Percentiles rank a stretch among this genome's conserved stretches.
Conservation (phyloP, 75 land plant genomes). For the Adiantum capillusveneris region DNA sequence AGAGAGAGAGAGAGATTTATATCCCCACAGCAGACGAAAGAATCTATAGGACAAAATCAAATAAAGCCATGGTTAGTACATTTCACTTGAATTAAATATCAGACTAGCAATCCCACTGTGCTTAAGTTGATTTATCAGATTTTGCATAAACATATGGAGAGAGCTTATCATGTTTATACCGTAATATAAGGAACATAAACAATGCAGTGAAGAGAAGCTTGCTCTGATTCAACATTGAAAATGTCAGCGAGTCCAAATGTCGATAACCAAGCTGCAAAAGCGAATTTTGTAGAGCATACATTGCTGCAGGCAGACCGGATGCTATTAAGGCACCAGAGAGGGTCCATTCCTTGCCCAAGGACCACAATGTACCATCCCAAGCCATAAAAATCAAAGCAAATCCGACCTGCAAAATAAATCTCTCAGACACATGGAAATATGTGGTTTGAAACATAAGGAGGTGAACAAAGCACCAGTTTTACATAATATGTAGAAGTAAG, state of each 20-base stretch:
- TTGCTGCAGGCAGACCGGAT: slow-evolving; percentile 92
- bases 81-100: too few species aligned
- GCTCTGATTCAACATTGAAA: slow-evolving; percentile 95
- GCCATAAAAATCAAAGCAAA: slow-evolving; percentile 68
- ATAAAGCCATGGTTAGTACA: too few species aligned
- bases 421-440: too few species aligned
- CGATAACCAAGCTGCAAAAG: slow-evolving; percentile 91
- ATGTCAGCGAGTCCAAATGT: slow-evolving; percentile 94
- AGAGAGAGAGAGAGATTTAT: too few species aligned
- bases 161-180: slow-evolving; percentile 35
- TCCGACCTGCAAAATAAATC: slow-evolving; percentile 41
- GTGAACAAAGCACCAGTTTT: too few species aligned
- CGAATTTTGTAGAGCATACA: slow-evolving; percentile 92
- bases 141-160: neutral
- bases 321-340: slow-evolving; percentile 70
- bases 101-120: too few species aligned
- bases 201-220: slow-evolving; percentile 90
- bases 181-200: slow-evolving; percentile 67
- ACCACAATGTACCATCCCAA: slow-evolving; percentile 59
- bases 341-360: slow-evolving; percentile 62
- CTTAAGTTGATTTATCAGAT: too few species aligned
- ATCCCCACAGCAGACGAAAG: too few species aligned
- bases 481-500: too few species aligned
- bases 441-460: too few species aligned
- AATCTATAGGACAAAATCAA: too few species aligned